Percentiles rank a stretch among this genome's conserved stretches.
These are phyloP conservation scores for Sclerotinia spermophila DNA, from an alignment of 2,329 filamentous ascomycete genomes.

Conservation along the genomic window DNA sequence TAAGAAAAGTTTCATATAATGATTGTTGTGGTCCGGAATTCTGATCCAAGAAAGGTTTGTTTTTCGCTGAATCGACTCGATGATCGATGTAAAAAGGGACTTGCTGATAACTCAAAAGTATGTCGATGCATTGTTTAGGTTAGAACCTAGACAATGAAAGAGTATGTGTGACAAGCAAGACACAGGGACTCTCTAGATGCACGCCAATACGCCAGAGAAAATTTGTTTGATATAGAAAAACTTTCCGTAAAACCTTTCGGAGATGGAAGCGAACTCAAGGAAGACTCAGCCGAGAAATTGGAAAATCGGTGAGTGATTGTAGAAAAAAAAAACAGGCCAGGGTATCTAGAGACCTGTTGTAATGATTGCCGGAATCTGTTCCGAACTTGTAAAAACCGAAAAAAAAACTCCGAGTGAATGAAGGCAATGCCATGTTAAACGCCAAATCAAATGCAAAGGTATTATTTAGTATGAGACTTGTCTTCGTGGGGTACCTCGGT, in stretches of 20 bases:
- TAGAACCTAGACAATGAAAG: not conserved
- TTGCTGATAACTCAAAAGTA: conserved; percentile 31
- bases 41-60: conserved; percentile 34
- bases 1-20: conserved; percentile 22
- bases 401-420: conserved; percentile 9
- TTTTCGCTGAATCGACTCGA: conserved; percentile 24
- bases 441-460: conserved; percentile 29
- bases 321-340: conserved; percentile 17
- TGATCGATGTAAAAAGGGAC: conserved; percentile 22
- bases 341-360: conserved; percentile 18
- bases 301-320: conserved; percentile 6
- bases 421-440: conserved; percentile 25
- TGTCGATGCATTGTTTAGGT: conserved; percentile 28
- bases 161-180: not conserved
- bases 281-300: conserved; percentile 9
- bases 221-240: conserved; percentile 25
- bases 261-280: conserved; percentile 12
- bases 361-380: conserved; percentile 14
- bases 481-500: conserved; percentile 54
- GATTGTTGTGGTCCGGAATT: conserved; percentile 32
- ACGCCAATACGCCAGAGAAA: conserved; percentile 33
- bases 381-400: conserved; percentile 11
- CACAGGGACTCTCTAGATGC: conserved; percentile 21
- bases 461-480: conserved; percentile 59
- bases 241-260: conserved; percentile 21